phyloP scores from a whole-genome alignment of 495 filamentous ascomycete genomes.

The Elasticomyces elasticus region DNA sequence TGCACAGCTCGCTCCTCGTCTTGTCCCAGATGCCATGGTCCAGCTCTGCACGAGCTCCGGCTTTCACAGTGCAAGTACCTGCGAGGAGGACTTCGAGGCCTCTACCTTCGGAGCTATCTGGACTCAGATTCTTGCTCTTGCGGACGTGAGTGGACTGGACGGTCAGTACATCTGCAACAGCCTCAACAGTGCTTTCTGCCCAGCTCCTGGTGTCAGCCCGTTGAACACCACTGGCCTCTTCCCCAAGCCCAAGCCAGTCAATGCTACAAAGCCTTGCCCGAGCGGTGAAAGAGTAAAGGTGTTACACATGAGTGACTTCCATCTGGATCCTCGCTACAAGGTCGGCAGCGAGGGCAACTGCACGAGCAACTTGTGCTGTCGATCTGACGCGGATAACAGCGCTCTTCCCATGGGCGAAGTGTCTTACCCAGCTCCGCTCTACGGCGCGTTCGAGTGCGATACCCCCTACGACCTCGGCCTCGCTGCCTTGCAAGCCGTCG shows the following conservation, averaged over 20 bases:
- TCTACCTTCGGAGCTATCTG: conserved; percentile 44
- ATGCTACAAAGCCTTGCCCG: conserved; percentile 33
- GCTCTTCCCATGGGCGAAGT: conserved; percentile 26
- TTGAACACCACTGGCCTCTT: conserved; percentile 40
- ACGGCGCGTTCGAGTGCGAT: conserved; percentile 48
- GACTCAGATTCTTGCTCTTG: conserved; percentile 47
- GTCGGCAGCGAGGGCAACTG: conserved; percentile 50
- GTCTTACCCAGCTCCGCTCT: conserved; percentile 41
- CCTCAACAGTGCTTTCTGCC: conserved; percentile 40
- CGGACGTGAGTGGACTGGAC: conserved; percentile 46
- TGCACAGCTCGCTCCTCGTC: conserved; percentile 39
- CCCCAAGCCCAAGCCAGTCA: conserved; percentile 46
- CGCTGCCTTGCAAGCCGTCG: conserved; percentile 48
- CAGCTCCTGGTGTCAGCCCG: conserved; percentile 35
- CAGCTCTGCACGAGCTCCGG: conserved; percentile 38
- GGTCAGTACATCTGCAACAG: conserved; percentile 50
- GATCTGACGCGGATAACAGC: conserved; percentile 36
- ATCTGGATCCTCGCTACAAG: conserved; percentile 49
- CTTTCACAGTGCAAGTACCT: conserved; percentile 38
- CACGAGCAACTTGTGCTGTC: conserved; percentile 44
- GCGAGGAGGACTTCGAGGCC: conserved; percentile 38
- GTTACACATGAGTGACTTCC: conserved; percentile 50
- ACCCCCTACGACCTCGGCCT: conserved; percentile 49
- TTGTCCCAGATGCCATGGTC: conserved; percentile 43
- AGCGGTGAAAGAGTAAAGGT: conserved; percentile 49